Evolutionary conservation across 805 yeast species (phyloP), one percentile per base, ranked within the genome.

Genomic region (Kockiozyma suomiensis): DNA sequence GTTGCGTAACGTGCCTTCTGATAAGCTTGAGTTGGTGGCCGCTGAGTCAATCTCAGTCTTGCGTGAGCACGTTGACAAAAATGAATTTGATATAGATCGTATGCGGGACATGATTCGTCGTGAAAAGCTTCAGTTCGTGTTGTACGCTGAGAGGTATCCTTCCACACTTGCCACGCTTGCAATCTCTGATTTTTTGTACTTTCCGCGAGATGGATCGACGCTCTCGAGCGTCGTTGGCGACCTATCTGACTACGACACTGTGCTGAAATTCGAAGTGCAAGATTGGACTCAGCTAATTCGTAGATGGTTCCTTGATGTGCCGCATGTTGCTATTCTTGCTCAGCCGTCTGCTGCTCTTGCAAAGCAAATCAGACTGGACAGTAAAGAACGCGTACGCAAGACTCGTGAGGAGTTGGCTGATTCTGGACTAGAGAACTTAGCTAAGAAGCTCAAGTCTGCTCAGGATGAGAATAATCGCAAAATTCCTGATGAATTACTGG

Each of bases 111-210:
- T 89, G 30, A 74, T 91, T 10, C 84, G 82, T 53, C 89, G 85
- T 59, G 81, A 82, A 21, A 84, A 79, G 70, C 80, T 86, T 76
- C 84, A 84, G 67, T 83, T 80, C 50, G 54, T 70, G 21, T 64
- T 68, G 33, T 51, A 52, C 5, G 70, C 71, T 28, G 80, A 74
- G 55, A 43, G 61, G 43, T 15, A 49, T 32, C 50, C 68, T 21
- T 32, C 52, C 30, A 55, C 63, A 6, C 76, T 91, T 54, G 81
- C 90, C 0, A 82, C 81, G 46, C 78, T 85, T 60, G 90, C 91
- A 6, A 87, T 90, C 53, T 79, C 79, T 40, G 96, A 90, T 68
- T 93, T 90, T 72, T 70, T 90, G 8, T 94, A 93, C 70, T 38
- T 38, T n/a, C 42, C 42, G n/a, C 42, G 42, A 8, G 42, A 38